Evolutionary conservation across 2,329 filamentous ascomycete species (phyloP).

Genomic region (Alternaria sp.): DNA sequence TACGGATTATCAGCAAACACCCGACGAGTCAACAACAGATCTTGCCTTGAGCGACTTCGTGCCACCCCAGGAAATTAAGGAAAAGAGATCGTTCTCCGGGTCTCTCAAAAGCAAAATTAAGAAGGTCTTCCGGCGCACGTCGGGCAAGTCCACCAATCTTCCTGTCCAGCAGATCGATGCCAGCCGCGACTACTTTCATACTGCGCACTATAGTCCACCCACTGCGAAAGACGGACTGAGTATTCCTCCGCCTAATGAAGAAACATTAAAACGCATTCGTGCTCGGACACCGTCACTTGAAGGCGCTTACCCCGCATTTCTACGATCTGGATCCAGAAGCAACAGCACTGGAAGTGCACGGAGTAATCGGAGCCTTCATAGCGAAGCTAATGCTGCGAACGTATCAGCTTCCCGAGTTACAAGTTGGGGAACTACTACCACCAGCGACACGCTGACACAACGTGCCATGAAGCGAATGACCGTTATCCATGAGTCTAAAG

Average conservation of each 20-base stretch:
- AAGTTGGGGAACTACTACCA: conserved; percentile 73
- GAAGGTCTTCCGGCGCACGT: conserved; percentile 59
- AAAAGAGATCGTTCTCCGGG: conserved; percentile 67
- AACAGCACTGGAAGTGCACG: conserved; percentile 31
- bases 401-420: conserved; percentile 63
- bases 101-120: conserved; percentile 68
- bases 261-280: conserved; percentile 52
- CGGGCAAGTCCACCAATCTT: conserved; percentile 40
- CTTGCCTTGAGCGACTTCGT: conserved; percentile 27
- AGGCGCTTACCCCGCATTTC: conserved; percentile 7
- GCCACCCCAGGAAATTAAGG: conserved; percentile 54
- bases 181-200: conserved; percentile 47
- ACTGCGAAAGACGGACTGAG: conserved; percentile 41
- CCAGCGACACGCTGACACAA: conserved; percentile 60
- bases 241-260: conserved; percentile 49
- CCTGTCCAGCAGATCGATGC: conserved; percentile 63
- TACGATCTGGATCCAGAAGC: conserved; percentile 27
- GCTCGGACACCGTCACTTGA: conserved; percentile 36
- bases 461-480: conserved; percentile 65
- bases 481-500: conserved; percentile 64
- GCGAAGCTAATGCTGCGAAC: conserved; percentile 58
- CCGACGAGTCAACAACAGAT: conserved; percentile 14
- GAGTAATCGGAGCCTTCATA: conserved; percentile 39
- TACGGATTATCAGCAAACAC: conserved; percentile 11
- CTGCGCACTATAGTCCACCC: conserved; percentile 4